Conservation (phyloP, 345 rosid genomes). For the Carallia pectinifolia region DNA sequence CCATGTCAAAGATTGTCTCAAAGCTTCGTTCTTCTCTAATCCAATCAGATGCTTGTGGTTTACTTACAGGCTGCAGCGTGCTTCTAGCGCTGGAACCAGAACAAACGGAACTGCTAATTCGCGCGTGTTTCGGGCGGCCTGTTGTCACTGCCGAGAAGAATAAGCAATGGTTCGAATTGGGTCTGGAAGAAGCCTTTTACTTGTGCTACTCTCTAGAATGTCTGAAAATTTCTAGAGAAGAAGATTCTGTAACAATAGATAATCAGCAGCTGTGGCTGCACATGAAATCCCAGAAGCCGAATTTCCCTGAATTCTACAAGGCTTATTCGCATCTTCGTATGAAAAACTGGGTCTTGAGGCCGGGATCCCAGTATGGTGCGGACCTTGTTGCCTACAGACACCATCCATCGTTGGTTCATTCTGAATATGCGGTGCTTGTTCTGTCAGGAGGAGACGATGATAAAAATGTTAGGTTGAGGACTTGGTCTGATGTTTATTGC, state of each 20-base stretch:
- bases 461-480: constrained; percentile 44
- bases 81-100: constrained; percentile 52
- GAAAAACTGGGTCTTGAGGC: constrained; percentile 77
- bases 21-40: constrained; percentile 54
- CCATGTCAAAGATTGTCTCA: constrained; percentile 59
- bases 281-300: constrained; percentile 43
- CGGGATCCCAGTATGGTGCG: constrained; percentile 71
- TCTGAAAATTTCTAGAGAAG: constrained; percentile 45
- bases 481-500: constrained; percentile 73
- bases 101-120: constrained; percentile 54
- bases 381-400: constrained; percentile 79
- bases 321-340: constrained; percentile 69
- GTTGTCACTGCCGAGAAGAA: constrained; percentile 52
- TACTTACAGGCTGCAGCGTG: constrained; percentile 50
- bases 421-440: constrained; percentile 70
- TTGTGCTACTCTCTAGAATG: constrained; percentile 55
- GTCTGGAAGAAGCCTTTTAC: constrained; percentile 82
- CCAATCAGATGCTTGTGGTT: constrained; percentile 40
- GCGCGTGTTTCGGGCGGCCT: constrained; percentile 67
- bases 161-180: constrained; percentile 68
- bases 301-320: constrained; percentile 62
- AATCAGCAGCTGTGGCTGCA: constrained; percentile 48
- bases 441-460: constrained; percentile 39
- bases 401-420: constrained; percentile 81
- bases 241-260: constrained; percentile 24